Conservation (phyloP, 2,329 filamentous ascomycete species). For the Penicillium sp. region DNA sequence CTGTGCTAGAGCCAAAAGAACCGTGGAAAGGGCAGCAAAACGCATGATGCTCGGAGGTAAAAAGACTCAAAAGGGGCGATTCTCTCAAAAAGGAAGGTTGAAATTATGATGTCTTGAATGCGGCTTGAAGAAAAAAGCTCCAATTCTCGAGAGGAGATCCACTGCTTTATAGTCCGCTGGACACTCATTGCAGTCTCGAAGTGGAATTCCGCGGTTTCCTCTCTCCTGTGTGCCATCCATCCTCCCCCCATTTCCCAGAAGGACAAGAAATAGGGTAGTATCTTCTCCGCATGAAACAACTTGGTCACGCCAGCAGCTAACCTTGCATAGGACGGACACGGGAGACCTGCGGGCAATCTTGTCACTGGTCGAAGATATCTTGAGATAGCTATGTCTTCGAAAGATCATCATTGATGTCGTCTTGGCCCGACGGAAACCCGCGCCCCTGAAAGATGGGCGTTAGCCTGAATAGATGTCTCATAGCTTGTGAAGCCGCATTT, state of each 20-base stretch:
- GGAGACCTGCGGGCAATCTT: not conserved
- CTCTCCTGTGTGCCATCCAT: not conserved
- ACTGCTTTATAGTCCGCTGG: too few relatives aligned
- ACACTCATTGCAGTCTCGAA: too few relatives aligned
- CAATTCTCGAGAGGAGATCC: too few relatives aligned
- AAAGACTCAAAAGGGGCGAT: too few relatives aligned
- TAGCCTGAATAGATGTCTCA: not conserved
- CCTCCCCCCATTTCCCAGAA: not conserved
- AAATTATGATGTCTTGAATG: too few relatives aligned
- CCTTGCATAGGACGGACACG: not conserved
- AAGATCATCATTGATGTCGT: not conserved
- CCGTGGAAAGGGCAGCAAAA: too few relatives aligned
- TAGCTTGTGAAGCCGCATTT: not conserved
- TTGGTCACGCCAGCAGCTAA: not conserved
- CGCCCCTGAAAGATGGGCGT: not conserved
- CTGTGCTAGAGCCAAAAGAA: too few relatives aligned
- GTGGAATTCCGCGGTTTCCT: not conserved
- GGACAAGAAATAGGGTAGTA: slow-evolving; percentile 19
- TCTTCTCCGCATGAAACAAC: slow-evolving; percentile 1
- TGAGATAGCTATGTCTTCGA: not conserved
- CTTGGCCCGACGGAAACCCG: slow-evolving; percentile 30
- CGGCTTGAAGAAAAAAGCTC: too few relatives aligned
- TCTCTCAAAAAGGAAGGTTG: too few relatives aligned
- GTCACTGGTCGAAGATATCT: slow-evolving; percentile 15
- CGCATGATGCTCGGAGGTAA: too few relatives aligned